Base-by-base conservation (phyloP, 2,329 filamentous ascomycete species). In the Aspergillus udagawae region DNA sequence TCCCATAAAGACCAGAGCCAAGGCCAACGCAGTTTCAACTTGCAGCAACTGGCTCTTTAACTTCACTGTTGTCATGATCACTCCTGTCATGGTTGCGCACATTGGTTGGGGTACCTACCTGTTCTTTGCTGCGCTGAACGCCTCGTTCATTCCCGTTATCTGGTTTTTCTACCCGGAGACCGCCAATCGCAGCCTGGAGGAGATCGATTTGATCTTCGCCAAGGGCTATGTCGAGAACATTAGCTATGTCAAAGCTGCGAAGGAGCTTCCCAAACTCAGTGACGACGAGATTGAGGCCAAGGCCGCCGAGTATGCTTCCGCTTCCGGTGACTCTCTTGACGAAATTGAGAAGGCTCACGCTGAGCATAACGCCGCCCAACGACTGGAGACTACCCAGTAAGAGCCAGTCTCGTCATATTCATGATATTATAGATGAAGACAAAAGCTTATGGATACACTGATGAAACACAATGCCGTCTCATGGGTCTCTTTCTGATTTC, bases 31-130 rank as follows among this genome's bases (percentile, higher is more conserved):
- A 1, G 71, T 83, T 8, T 81, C 79, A 0, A 83, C 80, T 4
- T 79, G 77, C 67, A 76, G 75, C 32, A 83, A 83, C 71, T 84
- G 81, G 81, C 69, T 82, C 2, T 83, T 81, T 70, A 83, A 83
- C 71, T 84, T 83, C 67, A 79, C 79, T 3, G 73, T 78, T 10
- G 75, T 83, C 57, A 83, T 83, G 73, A 79, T 77, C 55, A 78
- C 76, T 0, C 76, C 76, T 0, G 71, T 76, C 48, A 77, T 78
- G 74, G 59, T 77, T 7, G 56, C 60, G 10, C 52, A 61, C 41
- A 77, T 77, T 42, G 59, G 65, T 4, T 79, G 76, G 76, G 72
- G 75, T 44, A 75, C 74, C 4, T 79, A 78, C 61, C 68, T 78
- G 35, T 77, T 79, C 69, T 78, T 79, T 56, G 75, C 73, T 1